Evolutionary conservation across 2,329 filamentous ascomycete genomes (phyloP).

Genomic region (Trichoderma asperellum): DNA sequence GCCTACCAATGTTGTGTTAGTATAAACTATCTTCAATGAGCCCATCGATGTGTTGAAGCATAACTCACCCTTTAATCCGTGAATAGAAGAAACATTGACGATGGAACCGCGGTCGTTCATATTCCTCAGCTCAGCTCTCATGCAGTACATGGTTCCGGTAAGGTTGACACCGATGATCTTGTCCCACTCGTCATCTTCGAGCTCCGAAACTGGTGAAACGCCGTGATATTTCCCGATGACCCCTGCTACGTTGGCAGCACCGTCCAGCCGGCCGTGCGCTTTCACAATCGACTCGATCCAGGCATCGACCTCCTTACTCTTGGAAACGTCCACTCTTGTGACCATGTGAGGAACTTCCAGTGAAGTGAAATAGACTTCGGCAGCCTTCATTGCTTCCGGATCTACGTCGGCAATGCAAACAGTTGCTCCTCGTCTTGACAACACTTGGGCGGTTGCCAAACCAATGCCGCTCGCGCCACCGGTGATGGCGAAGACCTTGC

Average conservation of each 20-base stretch:
- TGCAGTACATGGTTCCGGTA: conserved; percentile 54
- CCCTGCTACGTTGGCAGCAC: conserved; percentile 58
- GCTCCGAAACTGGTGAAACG: conserved; percentile 45
- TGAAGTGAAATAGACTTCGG: conserved; percentile 39
- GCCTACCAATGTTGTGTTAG: conserved; percentile 30
- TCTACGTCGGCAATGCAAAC: conserved; percentile 47
- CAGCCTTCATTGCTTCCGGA: conserved; percentile 38
- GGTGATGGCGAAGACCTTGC: conserved; percentile 40
- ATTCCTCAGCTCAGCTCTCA: conserved; percentile 49
- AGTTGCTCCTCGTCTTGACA: conserved; percentile 43
- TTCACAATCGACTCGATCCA: conserved; percentile 52
- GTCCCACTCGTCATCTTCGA: conserved; percentile 52
- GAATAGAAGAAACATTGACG: conserved; percentile 60
- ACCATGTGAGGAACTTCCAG: conserved; percentile 38
- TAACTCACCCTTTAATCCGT: conserved; percentile 45
- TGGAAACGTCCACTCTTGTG: conserved; percentile 52
- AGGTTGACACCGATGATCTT: conserved; percentile 52
- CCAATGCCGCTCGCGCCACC: conserved; percentile 47
- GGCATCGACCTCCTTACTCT: conserved; percentile 51
- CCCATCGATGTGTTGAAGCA: not conserved
- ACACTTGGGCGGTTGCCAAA: conserved; percentile 45
- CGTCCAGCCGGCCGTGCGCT: conserved; percentile 54
- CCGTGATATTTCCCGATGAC: conserved; percentile 51
- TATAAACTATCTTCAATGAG: not conserved
- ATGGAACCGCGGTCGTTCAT: conserved; percentile 59